phyloP scores from a whole-genome alignment of 2,329 filamentous ascomycete genomes.

The Colletotrichum australisinense region DNA sequence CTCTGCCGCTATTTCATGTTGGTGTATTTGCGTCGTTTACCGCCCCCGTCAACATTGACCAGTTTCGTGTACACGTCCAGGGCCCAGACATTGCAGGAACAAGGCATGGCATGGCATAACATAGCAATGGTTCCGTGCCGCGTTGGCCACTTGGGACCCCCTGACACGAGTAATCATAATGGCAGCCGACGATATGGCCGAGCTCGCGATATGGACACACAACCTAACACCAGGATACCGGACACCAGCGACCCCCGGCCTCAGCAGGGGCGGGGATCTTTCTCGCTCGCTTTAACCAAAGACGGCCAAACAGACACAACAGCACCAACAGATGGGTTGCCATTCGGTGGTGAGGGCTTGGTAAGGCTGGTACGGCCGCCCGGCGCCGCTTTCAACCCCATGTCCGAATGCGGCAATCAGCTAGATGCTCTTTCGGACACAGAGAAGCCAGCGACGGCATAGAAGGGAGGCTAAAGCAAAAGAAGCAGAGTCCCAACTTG shows the following conservation, averaged over 20 bases:
- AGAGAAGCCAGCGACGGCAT: constrained; percentile 35
- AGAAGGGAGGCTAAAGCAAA: constrained; percentile 24
- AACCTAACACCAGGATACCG: not conserved
- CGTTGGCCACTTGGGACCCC: not conserved
- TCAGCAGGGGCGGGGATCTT: not conserved
- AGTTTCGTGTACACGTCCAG: not conserved
- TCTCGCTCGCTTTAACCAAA: constrained; percentile 33
- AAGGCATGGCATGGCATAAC: not conserved
- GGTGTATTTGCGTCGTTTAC: not conserved
- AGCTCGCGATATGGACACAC: not conserved
- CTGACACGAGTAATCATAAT: not conserved
- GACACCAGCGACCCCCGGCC: not conserved
- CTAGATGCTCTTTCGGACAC: constrained; percentile 37
- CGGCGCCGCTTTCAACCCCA: constrained; percentile 2
- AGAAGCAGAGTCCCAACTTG: constrained; percentile 20
- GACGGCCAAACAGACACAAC: constrained; percentile 25
- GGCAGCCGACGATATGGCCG: not conserved
- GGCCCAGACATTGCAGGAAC: not conserved
- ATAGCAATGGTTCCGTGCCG: not conserved
- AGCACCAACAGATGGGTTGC: not conserved
- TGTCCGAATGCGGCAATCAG: constrained; percentile 37
- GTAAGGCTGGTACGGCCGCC: constrained; percentile 33
- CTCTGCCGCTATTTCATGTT: not conserved
- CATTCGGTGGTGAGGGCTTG: not conserved
- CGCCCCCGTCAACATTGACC: not conserved